Evolutionary conservation across 164 flowering plant species (phyloP), one percentile per base, ranked within the genome.

Genomic region (Echeveria elegans): DNA sequence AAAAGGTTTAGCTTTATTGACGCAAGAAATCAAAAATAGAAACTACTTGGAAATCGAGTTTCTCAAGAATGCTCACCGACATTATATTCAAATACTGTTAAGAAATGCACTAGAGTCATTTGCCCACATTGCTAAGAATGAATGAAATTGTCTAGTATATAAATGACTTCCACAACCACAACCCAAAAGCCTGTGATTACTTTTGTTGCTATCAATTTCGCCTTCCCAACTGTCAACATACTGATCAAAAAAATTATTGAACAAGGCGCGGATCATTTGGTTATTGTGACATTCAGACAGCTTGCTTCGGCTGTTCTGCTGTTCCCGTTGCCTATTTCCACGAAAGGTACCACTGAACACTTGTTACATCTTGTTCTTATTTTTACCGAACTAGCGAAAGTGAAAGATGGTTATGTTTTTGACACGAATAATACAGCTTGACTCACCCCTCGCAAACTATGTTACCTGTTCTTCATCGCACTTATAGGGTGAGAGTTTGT

Each of bases 41-140:
- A 30, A 7, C 0, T 5, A 62, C 19, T 18, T 12, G 29, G 31
- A 4, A 1, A 60, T n/a, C 1, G 16, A 41, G 40, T 2, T 23
- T 52, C 29, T 31, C 30, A 62, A 29, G 24, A 29, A 62, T 30
- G 65, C 37, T 31, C 23, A 92, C 96, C 98, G 80, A 92, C 91
- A 8, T 6, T 78, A 77, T 81, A 86, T 79, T 92, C 98, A 65
- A 88, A 89, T 65, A 86, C 67, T 48, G n/a, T n/a, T n/a, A n/a
- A n/a, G n/a, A n/a, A n/a, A n/a, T n/a, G n/a, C n/a, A n/a, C n/a
- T n/a, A n/a, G n/a, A n/a, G n/a, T n/a, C n/a, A n/a, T n/a, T n/a
- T n/a, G n/a, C n/a, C n/a, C n/a, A n/a, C n/a, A n/a, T n/a, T n/a
- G n/a, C n/a, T n/a, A n/a, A n/a, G n/a, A n/a, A n/a, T n/a, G n/a